These are phyloP conservation scores for Boletus reticulatus DNA, from an alignment of 768 basidiomycete species.

Conservation along the genomic window DNA sequence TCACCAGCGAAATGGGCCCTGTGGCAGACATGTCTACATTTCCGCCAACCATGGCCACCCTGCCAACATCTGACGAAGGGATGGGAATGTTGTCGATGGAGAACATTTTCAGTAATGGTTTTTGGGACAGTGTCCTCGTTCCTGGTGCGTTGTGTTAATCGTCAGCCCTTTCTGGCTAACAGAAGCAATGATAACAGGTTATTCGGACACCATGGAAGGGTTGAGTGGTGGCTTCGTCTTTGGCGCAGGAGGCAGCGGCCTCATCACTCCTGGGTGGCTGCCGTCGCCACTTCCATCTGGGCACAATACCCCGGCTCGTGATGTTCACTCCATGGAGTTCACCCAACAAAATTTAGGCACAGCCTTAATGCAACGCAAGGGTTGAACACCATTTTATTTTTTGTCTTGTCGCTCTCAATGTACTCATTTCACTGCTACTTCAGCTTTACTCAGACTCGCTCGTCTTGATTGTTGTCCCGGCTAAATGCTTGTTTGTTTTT, in stretches of 20 bases:
- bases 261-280: constrained; percentile 73
- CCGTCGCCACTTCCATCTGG: constrained; percentile 61
- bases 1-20: constrained; percentile 82
- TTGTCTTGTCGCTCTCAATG: constrained; percentile 5
- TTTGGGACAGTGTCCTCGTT: constrained; percentile 88
- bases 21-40: constrained; percentile 80
- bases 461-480: constrained; percentile 2
- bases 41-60: constrained; percentile 81
- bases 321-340: constrained; percentile 25
- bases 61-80: constrained; percentile 39
- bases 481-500: constrained; percentile 6
- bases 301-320: constrained; percentile 38
- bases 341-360: constrained; percentile 25
- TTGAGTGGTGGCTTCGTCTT: constrained; percentile 85
- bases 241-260: constrained; percentile 77
- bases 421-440: neutral
- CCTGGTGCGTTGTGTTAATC: constrained; percentile 55
- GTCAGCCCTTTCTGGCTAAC: neutral
- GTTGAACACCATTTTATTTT: constrained; percentile 9
- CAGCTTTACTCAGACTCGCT: neutral
- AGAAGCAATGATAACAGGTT: constrained; percentile 47
- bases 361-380: constrained; percentile 26
- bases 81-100: constrained; percentile 72
- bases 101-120: constrained; percentile 71
- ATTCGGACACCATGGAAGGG: constrained; percentile 76